Base-by-base conservation (phyloP, 495 filamentous ascomycete genomes). In the Talaromyces wortmannii region DNA sequence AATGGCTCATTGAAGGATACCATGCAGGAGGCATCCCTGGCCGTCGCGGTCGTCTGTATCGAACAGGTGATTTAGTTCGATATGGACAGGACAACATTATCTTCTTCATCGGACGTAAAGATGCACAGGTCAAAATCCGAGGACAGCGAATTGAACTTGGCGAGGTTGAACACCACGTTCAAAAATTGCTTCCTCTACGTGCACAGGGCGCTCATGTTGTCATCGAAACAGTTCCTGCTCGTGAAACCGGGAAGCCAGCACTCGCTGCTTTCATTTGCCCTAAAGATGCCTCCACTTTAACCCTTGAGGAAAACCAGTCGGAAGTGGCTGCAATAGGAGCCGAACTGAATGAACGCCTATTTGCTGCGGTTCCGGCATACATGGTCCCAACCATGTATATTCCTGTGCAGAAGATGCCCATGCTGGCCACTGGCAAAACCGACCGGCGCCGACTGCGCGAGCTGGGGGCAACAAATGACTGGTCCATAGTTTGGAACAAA, bases 41-140 rank as follows among this genome's bases (percentile, higher is more conserved):
- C 3, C 68, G 71, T 7, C 53, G 51, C 6, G 71, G 74, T 0
- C 61, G 75, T 8, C 50, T 79, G 31, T 81, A 81, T 57, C 57
- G 61, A 12, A 79, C 76, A 0, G 77, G 77, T 5, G 76, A 79
- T 59, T 57, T 78, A 2, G 76, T 70, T 2, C 63, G 68, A 3
- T 70, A 74, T 43, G 50, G n/a, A 32, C 17, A 8, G 43, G 56
- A 42, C 16, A 36, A 11, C 47, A 40, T 15, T 44, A 40, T 40
- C 18, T 49, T 29, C 5, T 49, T 49, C 30, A 7, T 31, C 6
- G 59, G 17, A 6, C 30, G 33, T 11, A 46, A 61, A 43, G 57
- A 52, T 43, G 52, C 56, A 12, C 29, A 55, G 29, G 23, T 52
- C 16, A 52, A 52, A 30, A 6, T 52, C 5, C 18, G 31, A 7